These are phyloP conservation scores for Hypericum androsaemum DNA, from an alignment of 345 rosid species.

Conservation along the genomic window DNA sequence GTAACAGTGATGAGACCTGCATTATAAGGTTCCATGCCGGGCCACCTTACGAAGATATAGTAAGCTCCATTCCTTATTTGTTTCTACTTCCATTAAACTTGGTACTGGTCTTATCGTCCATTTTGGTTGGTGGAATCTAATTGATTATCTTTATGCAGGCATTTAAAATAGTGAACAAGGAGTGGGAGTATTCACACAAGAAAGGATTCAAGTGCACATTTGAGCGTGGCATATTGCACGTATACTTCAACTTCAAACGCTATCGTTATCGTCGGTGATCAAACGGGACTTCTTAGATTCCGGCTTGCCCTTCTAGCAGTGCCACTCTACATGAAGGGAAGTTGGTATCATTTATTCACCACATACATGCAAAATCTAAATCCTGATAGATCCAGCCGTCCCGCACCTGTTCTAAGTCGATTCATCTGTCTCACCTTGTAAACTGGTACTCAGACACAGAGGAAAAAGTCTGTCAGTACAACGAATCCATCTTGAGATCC, in stretches of 20 bases:
- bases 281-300: no score
- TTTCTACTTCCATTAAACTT: not conserved
- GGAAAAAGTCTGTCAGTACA: no score
- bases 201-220: slow-evolving; percentile 93
- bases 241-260: slow-evolving; percentile 86
- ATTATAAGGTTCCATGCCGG: slow-evolving; percentile 90
- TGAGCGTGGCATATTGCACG: slow-evolving; percentile 82
- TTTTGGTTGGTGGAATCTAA: not conserved
- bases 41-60: slow-evolving; percentile 89
- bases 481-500: no score
- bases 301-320: no score
- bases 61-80: slow-evolving; percentile 24
- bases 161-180: slow-evolving; percentile 80
- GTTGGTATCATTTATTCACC: no score
- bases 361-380: no score
- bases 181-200: slow-evolving; percentile 97
- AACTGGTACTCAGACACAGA: no score
- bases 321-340: no score
- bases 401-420: no score
- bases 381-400: no score
- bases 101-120: slow-evolving; percentile 5
- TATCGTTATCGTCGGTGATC: slow-evolving; percentile 75
- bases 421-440: no score
- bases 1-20: slow-evolving; percentile 68
- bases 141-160: slow-evolving; percentile 35